These are phyloP conservation scores for Tritrichomonas foetus DNA, from an alignment of 208 protist species.

Conservation along the genomic window DNA sequence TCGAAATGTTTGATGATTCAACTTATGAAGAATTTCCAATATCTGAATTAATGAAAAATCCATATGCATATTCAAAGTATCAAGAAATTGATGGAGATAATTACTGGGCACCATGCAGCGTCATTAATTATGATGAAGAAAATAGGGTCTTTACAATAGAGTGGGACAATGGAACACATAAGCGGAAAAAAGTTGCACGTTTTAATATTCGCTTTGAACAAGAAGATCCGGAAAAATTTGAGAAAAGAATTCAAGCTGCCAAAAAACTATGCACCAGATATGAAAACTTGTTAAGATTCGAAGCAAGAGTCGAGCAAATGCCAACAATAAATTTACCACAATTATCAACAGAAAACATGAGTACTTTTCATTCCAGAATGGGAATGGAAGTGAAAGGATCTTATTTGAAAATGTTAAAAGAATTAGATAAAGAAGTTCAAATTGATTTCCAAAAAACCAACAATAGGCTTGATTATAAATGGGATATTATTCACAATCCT, in stretches of 20 bases:
- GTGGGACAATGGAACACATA: background rate
- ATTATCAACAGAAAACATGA: background rate
- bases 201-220: slow-evolving; percentile 5
- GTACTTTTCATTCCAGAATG: background rate
- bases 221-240: background rate
- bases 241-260: background rate
- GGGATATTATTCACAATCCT: background rate
- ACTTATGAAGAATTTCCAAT: slow-evolving; percentile 32
- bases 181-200: slow-evolving; percentile 28
- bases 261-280: background rate
- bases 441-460: background rate
- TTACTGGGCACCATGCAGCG: slow-evolving; percentile 2
- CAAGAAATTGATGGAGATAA: slow-evolving; percentile 11
- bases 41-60: background rate
- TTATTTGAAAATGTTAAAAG: background rate
- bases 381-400: background rate
- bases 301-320: background rate
- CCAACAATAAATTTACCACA: background rate
- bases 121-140: background rate
- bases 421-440: background rate
- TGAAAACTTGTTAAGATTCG: background rate
- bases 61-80: background rate
- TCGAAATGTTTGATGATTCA: slow-evolving; percentile 30
- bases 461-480: background rate
- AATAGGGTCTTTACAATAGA: background rate